Conservation (phyloP, 1,284 basidiomycete species). For the Thelephora terrestris region DNA sequence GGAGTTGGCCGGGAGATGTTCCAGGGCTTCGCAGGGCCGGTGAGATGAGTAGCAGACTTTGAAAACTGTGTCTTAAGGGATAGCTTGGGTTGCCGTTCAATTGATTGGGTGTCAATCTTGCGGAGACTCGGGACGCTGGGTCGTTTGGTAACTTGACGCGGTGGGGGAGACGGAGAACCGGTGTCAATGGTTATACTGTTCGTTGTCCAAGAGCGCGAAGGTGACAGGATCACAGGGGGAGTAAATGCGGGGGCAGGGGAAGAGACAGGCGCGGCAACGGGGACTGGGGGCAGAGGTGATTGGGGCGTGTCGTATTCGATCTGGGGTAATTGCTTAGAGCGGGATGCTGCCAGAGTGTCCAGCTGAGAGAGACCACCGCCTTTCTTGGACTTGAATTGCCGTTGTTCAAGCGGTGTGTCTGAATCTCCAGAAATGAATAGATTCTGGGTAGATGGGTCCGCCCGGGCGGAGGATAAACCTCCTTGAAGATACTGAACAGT, state of each 20-base stretch:
- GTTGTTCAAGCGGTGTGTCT: slow-evolving; percentile 8
- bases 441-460: slow-evolving; percentile 42
- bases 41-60: slow-evolving; percentile 34
- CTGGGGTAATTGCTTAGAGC: slow-evolving; percentile 42
- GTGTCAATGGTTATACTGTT: background rate
- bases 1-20: slow-evolving; percentile 1
- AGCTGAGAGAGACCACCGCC: slow-evolving; percentile 52
- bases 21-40: slow-evolving; percentile 8
- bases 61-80: background rate
- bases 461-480: slow-evolving; percentile 50
- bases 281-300: background rate
- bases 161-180: slow-evolving; percentile 19
- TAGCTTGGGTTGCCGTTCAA: slow-evolving; percentile 44
- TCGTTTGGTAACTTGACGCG: slow-evolving; percentile 25
- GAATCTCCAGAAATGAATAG: slow-evolving; percentile 35
- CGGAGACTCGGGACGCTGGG: slow-evolving; percentile 55
- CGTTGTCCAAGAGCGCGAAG: slow-evolving; percentile 14
- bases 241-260: slow-evolving; percentile 8
- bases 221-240: slow-evolving; percentile 3
- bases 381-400: slow-evolving; percentile 22
- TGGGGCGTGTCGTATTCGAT: slow-evolving; percentile 36
- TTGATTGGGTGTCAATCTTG: slow-evolving; percentile 46
- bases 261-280: background rate
- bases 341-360: slow-evolving; percentile 44
- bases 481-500: slow-evolving; percentile 57